phyloP scores from a whole-genome alignment of 2,329 filamentous ascomycete species.

The Mycosphaerella arachidis region DNA sequence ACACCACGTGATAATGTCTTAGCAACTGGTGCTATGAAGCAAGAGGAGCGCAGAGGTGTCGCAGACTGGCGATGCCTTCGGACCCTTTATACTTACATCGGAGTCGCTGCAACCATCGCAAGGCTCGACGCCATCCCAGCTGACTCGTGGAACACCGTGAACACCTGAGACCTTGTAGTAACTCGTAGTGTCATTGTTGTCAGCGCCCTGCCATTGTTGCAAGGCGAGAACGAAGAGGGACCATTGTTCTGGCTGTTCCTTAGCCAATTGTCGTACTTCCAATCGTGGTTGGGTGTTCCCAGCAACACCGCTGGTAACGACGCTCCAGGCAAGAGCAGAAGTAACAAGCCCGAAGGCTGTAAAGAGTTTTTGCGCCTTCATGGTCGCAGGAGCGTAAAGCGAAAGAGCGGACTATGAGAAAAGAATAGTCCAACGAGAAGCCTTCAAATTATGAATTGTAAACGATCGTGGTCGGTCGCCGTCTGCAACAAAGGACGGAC shows the following conservation, averaged over 20 bases:
- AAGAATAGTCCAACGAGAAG: not conserved
- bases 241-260: constrained; percentile 15
- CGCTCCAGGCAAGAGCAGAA: not conserved
- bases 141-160: constrained; percentile 29
- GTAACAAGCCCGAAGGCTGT: not conserved
- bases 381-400: not conserved
- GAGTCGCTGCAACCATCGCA: constrained; percentile 25
- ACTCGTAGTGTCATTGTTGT: constrained; percentile 9
- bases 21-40: too few species aligned
- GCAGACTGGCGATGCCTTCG: too few species aligned
- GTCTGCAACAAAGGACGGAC: not conserved
- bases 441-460: not conserved
- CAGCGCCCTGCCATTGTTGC: constrained; percentile 14
- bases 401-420: not conserved
- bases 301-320: constrained; percentile 3
- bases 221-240: constrained; percentile 21
- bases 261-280: constrained; percentile 19
- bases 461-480: not conserved
- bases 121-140: constrained; percentile 29
- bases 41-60: too few species aligned
- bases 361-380: constrained; percentile 3
- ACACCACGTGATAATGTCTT: too few species aligned
- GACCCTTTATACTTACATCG: constrained; percentile 2
- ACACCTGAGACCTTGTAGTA: constrained; percentile 17
- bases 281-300: constrained; percentile 11